Evolutionary conservation across 75 land plant genomes (phyloP).

Genomic region (Cunninghamia lanceolata): DNA sequence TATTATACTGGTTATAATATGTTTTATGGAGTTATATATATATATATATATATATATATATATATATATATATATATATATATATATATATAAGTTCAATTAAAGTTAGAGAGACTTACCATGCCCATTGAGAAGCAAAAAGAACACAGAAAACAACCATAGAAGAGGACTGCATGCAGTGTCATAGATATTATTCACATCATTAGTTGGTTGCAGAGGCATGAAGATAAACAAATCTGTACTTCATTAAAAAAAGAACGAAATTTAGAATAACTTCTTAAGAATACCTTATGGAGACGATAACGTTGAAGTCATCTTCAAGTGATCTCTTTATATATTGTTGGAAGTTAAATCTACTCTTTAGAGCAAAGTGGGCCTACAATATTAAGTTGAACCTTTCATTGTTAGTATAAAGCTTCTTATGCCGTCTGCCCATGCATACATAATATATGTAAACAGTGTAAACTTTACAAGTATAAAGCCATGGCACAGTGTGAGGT

Average conservation of each 20-base stretch:
- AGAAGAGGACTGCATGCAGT: constrained; percentile 44
- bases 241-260: background rate
- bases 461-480: constrained; percentile 61
- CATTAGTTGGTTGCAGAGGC: background rate
- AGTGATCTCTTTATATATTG: constrained; percentile 57
- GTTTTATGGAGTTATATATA: too few species aligned
- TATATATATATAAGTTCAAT: too few species aligned
- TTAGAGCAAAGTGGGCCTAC: constrained; percentile 34
- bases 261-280: constrained; percentile 3
- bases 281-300: constrained; percentile 58
- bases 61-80: too few species aligned
- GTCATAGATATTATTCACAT: background rate
- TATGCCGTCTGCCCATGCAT: background rate
- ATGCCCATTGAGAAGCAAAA: constrained; percentile 49
- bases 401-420: too few species aligned
- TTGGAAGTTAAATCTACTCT: constrained; percentile 43
- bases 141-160: constrained; percentile 56
- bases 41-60: too few species aligned
- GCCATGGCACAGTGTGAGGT: constrained; percentile 80
- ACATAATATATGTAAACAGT: background rate
- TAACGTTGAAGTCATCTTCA: constrained; percentile 69
- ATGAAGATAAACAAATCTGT: background rate
- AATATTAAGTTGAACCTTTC: background rate
- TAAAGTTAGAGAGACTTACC: constrained; percentile 30
- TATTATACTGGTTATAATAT: too few species aligned